These are phyloP conservation scores for Pythium diclinum DNA, from an alignment of 352 stramenopile species.

Conservation along the genomic window DNA sequence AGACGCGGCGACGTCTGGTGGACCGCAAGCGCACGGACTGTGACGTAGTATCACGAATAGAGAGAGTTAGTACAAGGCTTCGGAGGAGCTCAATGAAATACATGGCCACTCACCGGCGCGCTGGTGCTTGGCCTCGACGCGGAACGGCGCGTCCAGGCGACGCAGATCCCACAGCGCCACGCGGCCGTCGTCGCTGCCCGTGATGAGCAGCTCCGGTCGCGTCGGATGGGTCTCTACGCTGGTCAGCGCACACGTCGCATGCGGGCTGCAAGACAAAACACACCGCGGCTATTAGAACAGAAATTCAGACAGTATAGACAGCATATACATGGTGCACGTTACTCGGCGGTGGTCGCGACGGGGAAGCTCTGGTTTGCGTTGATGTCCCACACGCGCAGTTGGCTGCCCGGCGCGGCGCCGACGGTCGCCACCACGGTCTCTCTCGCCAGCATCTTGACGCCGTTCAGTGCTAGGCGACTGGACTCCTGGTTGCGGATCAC, in stretches of 20 bases:
- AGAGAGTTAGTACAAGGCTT: background rate
- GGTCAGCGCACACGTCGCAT: constrained; percentile 43
- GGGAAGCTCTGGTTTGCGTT: constrained; percentile 52
- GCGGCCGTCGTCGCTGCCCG: constrained; percentile 59
- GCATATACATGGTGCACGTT: constrained; percentile 28
- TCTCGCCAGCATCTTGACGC: constrained; percentile 66
- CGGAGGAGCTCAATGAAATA: background rate
- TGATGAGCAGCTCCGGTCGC: constrained; percentile 71
- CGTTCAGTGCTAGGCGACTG: constrained; percentile 54
- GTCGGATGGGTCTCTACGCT: constrained; percentile 74
- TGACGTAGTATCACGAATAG: background rate
- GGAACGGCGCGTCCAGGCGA: constrained; percentile 60
- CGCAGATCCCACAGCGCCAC: constrained; percentile 77
- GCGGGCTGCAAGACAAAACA: constrained; percentile 24
- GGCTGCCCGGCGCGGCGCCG: constrained; percentile 56
- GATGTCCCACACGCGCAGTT: constrained; percentile 79
- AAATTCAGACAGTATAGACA: no score
- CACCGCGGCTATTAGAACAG: no score
- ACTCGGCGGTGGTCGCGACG: constrained; percentile 53
- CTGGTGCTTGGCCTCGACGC: constrained; percentile 62
- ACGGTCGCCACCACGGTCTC: constrained; percentile 68
- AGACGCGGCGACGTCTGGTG: constrained; percentile 58
- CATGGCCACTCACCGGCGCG: constrained; percentile 34
- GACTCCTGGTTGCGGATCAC: constrained; percentile 39
- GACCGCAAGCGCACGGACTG: constrained; percentile 66